These are phyloP conservation scores for Moringa oleifera DNA, from an alignment of 345 rosid genomes.

Conservation along the genomic window DNA sequence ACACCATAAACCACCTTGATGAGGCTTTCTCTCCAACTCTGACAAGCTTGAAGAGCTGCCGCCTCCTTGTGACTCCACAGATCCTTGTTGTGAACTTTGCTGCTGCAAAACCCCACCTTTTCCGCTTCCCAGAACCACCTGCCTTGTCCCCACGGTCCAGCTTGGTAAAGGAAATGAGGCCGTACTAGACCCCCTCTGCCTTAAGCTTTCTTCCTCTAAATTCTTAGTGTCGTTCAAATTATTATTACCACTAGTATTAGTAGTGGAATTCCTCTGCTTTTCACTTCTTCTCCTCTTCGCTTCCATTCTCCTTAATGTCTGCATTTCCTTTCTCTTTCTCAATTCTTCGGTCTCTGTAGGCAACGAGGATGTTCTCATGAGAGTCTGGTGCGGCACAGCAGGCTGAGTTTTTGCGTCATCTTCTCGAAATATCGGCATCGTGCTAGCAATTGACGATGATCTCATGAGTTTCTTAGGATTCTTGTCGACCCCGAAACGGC, in stretches of 20 bases:
- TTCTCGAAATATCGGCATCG: slow-evolving; percentile 22
- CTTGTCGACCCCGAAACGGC: slow-evolving; percentile 83
- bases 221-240: slow-evolving; percentile 7
- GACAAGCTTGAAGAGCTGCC: slow-evolving; percentile 59
- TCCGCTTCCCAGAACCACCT: slow-evolving; percentile 16
- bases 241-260: not conserved
- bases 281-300: slow-evolving; percentile 80
- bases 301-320: slow-evolving; percentile 72
- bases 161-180: slow-evolving; percentile 33
- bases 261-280: slow-evolving; percentile 57
- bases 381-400: slow-evolving; percentile 35
- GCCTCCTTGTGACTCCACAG: slow-evolving; percentile 47
- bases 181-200: slow-evolving; percentile 23
- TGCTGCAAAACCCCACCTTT: slow-evolving; percentile 33
- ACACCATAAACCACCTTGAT: slow-evolving; percentile 40
- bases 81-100: slow-evolving; percentile 42
- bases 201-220: slow-evolving; percentile 28
- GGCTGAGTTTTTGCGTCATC: slow-evolving; percentile 10
- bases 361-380: slow-evolving; percentile 72
- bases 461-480: slow-evolving; percentile 47
- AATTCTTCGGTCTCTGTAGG: slow-evolving; percentile 87
- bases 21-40: slow-evolving; percentile 53
- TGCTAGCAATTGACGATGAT: slow-evolving; percentile 71
- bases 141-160: slow-evolving; percentile 36
- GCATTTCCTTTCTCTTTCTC: slow-evolving; percentile 89